Evolutionary conservation across 1,284 basidiomycete genomes (phyloP).

Genomic region (Crepidotus sp.): DNA sequence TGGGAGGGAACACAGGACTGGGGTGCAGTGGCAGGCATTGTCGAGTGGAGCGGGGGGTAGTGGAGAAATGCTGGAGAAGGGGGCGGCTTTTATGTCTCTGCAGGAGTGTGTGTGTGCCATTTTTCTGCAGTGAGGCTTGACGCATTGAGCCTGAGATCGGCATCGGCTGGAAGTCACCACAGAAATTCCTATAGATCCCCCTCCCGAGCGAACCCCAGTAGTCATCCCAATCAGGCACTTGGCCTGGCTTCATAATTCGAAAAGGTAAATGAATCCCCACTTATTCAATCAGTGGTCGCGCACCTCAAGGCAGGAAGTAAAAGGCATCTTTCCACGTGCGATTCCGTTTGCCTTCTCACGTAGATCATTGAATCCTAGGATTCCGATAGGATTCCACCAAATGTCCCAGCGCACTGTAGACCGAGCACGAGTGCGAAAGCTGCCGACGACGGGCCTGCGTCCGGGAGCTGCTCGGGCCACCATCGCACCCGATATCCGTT

Average conservation of each 20-base stretch:
- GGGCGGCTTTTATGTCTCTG: slow-evolving; percentile 36
- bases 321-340: slow-evolving; percentile 18
- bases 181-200: slow-evolving; percentile 16
- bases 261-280: slow-evolving; percentile 20
- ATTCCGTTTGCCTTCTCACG: slow-evolving; percentile 11
- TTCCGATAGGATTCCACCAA: slow-evolving; percentile 9
- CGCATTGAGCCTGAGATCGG: slow-evolving; percentile 18
- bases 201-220: slow-evolving; percentile 10
- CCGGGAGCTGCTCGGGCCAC: slow-evolving; percentile 3
- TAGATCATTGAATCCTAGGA: slow-evolving; percentile 13
- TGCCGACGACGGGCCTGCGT: neutral
- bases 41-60: slow-evolving; percentile 21
- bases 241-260: slow-evolving; percentile 19
- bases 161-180: slow-evolving; percentile 14
- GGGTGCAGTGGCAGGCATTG: slow-evolving; percentile 30
- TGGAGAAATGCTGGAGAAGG: slow-evolving; percentile 22
- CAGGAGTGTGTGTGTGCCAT: slow-evolving; percentile 15
- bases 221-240: slow-evolving; percentile 18
- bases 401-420: too few species aligned
- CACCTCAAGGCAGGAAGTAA: slow-evolving; percentile 19
- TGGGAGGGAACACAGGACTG: slow-evolving; percentile 29
- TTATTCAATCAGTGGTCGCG: slow-evolving; percentile 18
- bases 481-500: neutral
- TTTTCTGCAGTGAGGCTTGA: slow-evolving; percentile 10
- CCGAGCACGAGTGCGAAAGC: too few species aligned